Base-by-base conservation (phyloP, 202 grass and related monocot genomes). In the Schoenoplectus tabernaemontani region DNA sequence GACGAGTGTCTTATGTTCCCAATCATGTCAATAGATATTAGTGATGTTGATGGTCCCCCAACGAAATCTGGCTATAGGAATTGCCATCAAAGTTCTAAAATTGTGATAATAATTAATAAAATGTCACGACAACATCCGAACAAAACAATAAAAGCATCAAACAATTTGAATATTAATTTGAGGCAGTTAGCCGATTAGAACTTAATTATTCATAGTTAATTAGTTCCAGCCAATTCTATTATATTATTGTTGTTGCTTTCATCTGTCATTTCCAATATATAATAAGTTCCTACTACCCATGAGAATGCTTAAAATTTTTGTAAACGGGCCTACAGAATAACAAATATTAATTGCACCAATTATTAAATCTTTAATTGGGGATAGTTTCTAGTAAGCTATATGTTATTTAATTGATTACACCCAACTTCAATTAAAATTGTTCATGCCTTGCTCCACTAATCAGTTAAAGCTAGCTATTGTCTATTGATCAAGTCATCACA, bases 261-360 rank as follows among this genome's bases (percentile, higher is more conserved):
- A 64, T 36, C 9, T 64, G 64, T 82, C 79, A 69, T 82, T 56
- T 73, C 54, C 70, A 61, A 8, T 56, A 56, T 47, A 75, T 75
- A 26, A 75, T 19, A 74, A 75, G 54, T 75, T 75, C 47, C 47
- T 54, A 1, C 44, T 42, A 54, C 70, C 47, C 15, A 75, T 75
- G 46, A 56, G 28, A 75, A 75, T 75, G 7, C 26, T 10, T 10
- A 10, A 20, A 34, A 33, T 44, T 44, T 53, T 17, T 26, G 51
- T 5, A 30, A n/a, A 12, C 2, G 4, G 44, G 24, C 69, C 37
- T 73, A 32, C 23, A 73, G 23, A 73, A 33, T 44, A 46, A 51
- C 13, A 26, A 9, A 26, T 24, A 44, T 24, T 54, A 53, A 75
- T 75, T 54, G 26, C 47, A 75, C 9, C 47, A 33, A 34, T 32